Base-by-base conservation (phyloP, 495 filamentous ascomycete species). In the Aspergillus campestris region DNA sequence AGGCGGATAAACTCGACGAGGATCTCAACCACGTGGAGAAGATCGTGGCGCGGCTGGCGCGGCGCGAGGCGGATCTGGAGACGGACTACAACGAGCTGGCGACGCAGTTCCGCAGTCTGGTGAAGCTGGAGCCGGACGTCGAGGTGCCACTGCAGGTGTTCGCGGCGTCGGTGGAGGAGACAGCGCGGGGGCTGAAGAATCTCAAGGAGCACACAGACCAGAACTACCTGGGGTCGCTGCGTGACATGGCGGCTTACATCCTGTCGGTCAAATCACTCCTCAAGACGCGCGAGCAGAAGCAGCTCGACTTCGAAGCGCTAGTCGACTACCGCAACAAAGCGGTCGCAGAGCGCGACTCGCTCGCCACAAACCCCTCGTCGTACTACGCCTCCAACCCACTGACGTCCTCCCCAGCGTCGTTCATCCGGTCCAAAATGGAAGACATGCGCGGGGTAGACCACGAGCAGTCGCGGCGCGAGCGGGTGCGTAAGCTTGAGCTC, bases 401-500 rank as follows among this genome's bases (percentile, higher is more conserved):
- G 27, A 80, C 77, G 8, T 75, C 76, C 3, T 77, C 73, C 0
- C 84, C 91, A 0, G 83, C 86, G 12, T 86, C 86, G n/a, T 97
- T 95, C 70, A 79, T 98, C 49, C 84, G 90, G 31, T 82, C 80
- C 47, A 98, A 97, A 66, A 84, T 98, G 65, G 92, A 98, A 60
- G 92, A 98, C 59, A 89, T 95, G 58, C 81, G 92, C 10, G 94
- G 92, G 9, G 90, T 98, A 5, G 92, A 98, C 62, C 92, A 98
- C 59, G 92, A 97, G 62, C 87, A 91, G 57, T 79, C 81, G 10
- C 84, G 89, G 1, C 79, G 87, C 5, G 90, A 98, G 50, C 78
- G 90, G 15, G 73, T 89, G 31, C 78, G 92, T 11, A 94, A 91
- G 68, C 74, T 96, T 6, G 92, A 97, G 67, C 73, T 96, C 30